Evolutionary conservation across 1,284 basidiomycete species (phyloP).

Genomic region (Ustanciosporium gigantosporum): DNA sequence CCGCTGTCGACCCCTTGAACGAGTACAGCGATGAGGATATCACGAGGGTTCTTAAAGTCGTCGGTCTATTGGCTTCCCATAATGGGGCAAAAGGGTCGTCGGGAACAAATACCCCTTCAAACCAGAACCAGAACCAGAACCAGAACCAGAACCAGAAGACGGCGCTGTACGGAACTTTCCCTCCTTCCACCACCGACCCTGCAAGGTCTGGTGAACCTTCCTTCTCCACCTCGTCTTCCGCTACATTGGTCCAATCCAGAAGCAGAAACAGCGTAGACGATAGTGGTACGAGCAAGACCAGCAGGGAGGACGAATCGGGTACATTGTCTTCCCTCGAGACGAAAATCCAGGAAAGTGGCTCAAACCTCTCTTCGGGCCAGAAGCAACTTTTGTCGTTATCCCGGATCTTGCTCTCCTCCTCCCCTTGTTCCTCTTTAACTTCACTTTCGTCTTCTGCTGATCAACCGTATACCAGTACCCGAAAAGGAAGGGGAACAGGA

Average conservation of each 20-base stretch:
- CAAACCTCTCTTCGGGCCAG: slow-evolving; percentile 59
- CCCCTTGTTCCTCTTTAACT: no score
- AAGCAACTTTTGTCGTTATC: slow-evolving; percentile 60
- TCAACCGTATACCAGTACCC: not conserved
- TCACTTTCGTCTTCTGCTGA: no score
- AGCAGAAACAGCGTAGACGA: no score
- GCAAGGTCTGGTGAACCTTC: not conserved
- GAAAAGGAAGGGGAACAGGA: not conserved
- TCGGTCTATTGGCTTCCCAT: slow-evolving; percentile 43
- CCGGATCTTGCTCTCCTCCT: slow-evolving; percentile 54
- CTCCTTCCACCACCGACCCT: not conserved
- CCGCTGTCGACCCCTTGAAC: slow-evolving; percentile 59
- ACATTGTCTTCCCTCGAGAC: slow-evolving; percentile 52
- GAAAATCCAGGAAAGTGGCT: slow-evolving; percentile 55
- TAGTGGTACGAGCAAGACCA: no score
- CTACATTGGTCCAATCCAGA: no score
- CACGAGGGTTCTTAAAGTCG: slow-evolving; percentile 53
- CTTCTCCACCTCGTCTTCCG: not conserved
- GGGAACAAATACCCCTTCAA: not conserved
- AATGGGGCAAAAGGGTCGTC: not conserved
- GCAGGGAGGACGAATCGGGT: slow-evolving; percentile 24
- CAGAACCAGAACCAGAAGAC: no score
- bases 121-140: no score
- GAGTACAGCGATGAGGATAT: slow-evolving; percentile 55
- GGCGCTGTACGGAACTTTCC: slow-evolving; percentile 23